Evolutionary conservation across 163 green algal genomes (phyloP), one percentile per base, ranked within the genome.

Genomic region (Chlorella variabilis): DNA sequence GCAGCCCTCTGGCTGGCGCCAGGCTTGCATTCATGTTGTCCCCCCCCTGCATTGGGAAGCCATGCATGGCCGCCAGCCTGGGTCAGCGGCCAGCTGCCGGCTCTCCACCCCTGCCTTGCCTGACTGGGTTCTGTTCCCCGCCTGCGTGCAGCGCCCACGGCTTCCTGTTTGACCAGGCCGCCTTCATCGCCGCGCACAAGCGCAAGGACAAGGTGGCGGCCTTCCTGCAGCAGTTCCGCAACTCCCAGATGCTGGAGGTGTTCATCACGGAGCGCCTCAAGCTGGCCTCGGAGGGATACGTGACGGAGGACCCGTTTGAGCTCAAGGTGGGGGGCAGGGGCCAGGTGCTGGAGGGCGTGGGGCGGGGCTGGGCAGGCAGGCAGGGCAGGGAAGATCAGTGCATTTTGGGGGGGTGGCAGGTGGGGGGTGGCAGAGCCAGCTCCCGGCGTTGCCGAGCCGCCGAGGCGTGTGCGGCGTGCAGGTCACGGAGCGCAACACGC

Each of bases 161-260:
- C 18, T 88, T 70, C 20, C 59, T 78, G 20, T 93, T 93, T 80
- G 82, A 93, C 78, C 82, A 90, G 27, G 38, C 41, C 2, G 76
- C 67, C 2, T 92, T 93, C 80, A 78, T 91, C 20, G 80, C 62
- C 0, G 77, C 73, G 1, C 84, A 88, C 36, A 70, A 81, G 34
- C 84, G 83, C 56, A 91, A 86, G 42, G 83, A 89, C 25, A 78
- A 86, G 66, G 83, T 91, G 2, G 76, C 85, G 23, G 39, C 70
- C 4, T 94, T 97, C 69, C 77, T 95, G 42, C 45, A 75, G 1
- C 29, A 84, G 62, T 88, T 97, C 69, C 88, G 92, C 6, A 91
- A 95, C 84, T 89, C 83, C 49, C 73, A 97, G 90, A 83, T 96
- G 88, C 94, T 91, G 45, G 90, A 95, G 74, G 86, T 95, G 73